Conservation (phyloP, 306 rosid genomes). For the Acacia crassicarpa region DNA sequence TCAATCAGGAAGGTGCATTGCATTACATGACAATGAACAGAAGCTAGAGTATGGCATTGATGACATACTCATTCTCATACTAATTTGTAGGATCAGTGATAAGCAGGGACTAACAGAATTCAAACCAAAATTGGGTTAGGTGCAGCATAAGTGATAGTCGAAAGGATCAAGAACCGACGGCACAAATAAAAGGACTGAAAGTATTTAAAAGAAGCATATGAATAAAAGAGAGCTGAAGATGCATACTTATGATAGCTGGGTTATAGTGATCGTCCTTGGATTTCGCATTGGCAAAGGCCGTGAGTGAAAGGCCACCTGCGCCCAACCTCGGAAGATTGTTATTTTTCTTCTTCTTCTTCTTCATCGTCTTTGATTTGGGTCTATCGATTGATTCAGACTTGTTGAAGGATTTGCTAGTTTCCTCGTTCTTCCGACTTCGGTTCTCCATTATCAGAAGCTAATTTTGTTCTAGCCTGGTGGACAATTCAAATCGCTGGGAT, state of each 20-base stretch:
- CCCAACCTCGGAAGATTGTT: slow-evolving; percentile 57
- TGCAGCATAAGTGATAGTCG: neutral
- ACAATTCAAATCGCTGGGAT: neutral
- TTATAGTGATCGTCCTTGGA: slow-evolving; percentile 58
- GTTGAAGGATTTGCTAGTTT: slow-evolving; percentile 18
- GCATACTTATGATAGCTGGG: slow-evolving; percentile 77
- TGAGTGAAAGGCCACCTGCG: slow-evolving; percentile 65
- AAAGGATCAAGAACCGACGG: neutral
- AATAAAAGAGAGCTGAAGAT: neutral
- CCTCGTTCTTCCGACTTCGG: slow-evolving; percentile 27
- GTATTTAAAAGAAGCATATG: neutral
- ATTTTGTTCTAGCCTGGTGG: neutral
- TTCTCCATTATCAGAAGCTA: slow-evolving; percentile 42
- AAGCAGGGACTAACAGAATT: neutral
- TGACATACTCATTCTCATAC: neutral
- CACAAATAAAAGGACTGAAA: neutral
- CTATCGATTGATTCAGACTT: slow-evolving; percentile 25
- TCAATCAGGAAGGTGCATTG: neutral
- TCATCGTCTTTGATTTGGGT: slow-evolving; percentile 23
- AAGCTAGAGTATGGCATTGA: neutral
- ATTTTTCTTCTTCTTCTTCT: slow-evolving; percentile 35
- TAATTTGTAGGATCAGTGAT: neutral
- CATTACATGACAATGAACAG: neutral
- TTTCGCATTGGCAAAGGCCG: slow-evolving; percentile 62
- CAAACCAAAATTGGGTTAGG: neutral